Conservation (phyloP, 768 basidiomycete species). For the Leucocoprinus leucothites region DNA sequence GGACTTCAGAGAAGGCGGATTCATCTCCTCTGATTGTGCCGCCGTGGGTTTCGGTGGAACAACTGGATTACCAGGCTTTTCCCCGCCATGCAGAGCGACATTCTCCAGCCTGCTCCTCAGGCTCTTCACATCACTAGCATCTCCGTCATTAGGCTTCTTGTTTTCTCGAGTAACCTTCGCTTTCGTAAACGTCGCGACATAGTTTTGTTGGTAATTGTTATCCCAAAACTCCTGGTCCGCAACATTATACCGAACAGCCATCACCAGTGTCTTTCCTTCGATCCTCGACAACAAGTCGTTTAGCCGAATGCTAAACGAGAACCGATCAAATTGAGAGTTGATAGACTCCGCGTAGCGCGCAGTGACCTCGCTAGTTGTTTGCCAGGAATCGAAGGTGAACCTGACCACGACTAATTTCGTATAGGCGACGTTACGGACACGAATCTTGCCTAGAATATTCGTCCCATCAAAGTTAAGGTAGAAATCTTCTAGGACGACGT, state of each 20-base stretch:
- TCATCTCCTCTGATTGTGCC: slow-evolving; percentile 17
- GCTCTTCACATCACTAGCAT: slow-evolving; percentile 49
- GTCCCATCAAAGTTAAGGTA: slow-evolving; percentile 47
- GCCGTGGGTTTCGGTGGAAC: slow-evolving; percentile 8
- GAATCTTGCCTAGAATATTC: slow-evolving; percentile 67
- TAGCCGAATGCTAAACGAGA: slow-evolving; percentile 72
- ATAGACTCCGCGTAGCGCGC: slow-evolving; percentile 59
- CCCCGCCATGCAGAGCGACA: slow-evolving; percentile 40
- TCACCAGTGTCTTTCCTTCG: slow-evolving; percentile 78
- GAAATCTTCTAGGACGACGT: slow-evolving; percentile 55
- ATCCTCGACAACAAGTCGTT: slow-evolving; percentile 73
- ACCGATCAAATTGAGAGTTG: slow-evolving; percentile 62
- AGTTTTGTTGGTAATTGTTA: slow-evolving; percentile 80
- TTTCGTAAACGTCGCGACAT: slow-evolving; percentile 65
- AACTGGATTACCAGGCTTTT: slow-evolving; percentile 21
- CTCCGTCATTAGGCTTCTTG: slow-evolving; percentile 31
- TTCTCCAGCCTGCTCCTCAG: slow-evolving; percentile 66
- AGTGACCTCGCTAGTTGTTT: slow-evolving; percentile 91
- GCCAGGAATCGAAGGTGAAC: slow-evolving; percentile 94
- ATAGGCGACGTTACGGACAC: slow-evolving; percentile 84
- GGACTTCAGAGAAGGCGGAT: slow-evolving; percentile 29
- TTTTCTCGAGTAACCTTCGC: slow-evolving; percentile 21
- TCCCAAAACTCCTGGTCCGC: slow-evolving; percentile 88
- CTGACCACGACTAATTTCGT: slow-evolving; percentile 85
- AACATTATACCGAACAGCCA: slow-evolving; percentile 73